Percentiles rank a stretch among this genome's conserved stretches.
These are phyloP conservation scores for Chloromonas sp. DNA, from an alignment of 163 green algal species.

Conservation along the genomic window DNA sequence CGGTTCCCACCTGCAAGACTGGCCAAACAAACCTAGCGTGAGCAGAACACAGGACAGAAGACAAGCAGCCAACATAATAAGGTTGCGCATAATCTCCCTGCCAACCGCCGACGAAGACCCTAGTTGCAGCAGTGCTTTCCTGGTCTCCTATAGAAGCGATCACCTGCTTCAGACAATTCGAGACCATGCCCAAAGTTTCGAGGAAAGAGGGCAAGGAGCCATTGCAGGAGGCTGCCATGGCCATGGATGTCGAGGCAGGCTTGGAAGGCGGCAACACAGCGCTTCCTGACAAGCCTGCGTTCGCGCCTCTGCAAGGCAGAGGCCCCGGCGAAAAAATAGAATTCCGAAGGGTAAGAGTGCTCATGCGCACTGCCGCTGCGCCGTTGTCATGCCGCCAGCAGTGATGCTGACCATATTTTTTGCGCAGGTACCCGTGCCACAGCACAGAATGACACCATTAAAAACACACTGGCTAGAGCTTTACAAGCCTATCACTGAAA, in stretches of 20 bases:
- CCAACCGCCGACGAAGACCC: no score
- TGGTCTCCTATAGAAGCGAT: no score
- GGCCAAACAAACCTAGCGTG: no score
- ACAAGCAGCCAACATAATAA: no score
- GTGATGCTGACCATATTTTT: background rate
- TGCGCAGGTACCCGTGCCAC: conserved; percentile 77
- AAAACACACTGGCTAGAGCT: conserved; percentile 94
- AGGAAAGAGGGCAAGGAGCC: conserved; percentile 45
- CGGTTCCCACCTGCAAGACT: no score
- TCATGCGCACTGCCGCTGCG: background rate
- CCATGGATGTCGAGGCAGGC: conserved; percentile 43
- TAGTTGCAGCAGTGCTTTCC: no score
- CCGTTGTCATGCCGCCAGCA: background rate
- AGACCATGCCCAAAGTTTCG: conserved; percentile 67
- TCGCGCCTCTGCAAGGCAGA: conserved; percentile 53
- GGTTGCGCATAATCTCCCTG: no score
- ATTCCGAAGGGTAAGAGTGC: conserved; percentile 62
- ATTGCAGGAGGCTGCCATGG: conserved; percentile 42
- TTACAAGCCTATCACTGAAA: conserved; percentile 94
- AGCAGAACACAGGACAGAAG: no score
- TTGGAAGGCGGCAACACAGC: conserved; percentile 18
- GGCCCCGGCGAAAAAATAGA: conserved; percentile 68
- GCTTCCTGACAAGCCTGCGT: conserved; percentile 59
- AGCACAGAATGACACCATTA: conserved; percentile 93
- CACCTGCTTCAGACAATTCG: no score